Percentiles rank a stretch among this genome's conserved stretches.
Conservation (phyloP, 441 rosid species). For the Aquilaria agallochum region DNA sequence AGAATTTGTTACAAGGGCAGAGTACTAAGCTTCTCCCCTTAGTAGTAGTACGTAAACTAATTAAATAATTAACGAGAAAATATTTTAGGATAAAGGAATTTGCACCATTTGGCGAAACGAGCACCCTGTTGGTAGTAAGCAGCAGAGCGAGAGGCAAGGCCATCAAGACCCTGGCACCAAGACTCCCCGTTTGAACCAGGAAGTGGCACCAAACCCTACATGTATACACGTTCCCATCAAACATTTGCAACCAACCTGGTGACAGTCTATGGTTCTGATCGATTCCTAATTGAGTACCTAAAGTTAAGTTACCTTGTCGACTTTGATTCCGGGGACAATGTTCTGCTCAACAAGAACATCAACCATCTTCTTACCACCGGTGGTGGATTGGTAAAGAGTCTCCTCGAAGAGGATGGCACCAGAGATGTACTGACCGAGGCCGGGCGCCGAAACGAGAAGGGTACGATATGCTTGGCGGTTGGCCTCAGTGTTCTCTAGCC, state of each 20-base stretch:
- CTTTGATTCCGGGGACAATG: conserved; percentile 91
- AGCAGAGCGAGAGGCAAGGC: conserved; percentile 83
- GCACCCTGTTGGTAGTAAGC: conserved; percentile 98
- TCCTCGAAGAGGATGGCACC: conserved; percentile 86
- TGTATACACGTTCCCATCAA: background rate
- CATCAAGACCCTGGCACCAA: conserved; percentile 99
- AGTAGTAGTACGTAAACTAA: background rate
- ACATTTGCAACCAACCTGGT: background rate
- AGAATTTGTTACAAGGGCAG: background rate
- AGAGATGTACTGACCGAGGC: conserved; percentile 77
- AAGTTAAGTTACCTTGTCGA: conserved; percentile 63
- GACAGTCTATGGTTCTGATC: background rate
- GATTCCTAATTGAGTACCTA: background rate
- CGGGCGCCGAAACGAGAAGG: conserved; percentile 73
- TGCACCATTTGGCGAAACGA: conserved; percentile 92
- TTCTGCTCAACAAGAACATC: conserved; percentile 81
- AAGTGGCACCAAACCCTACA: conserved; percentile 89
- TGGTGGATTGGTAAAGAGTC: conserved; percentile 86
- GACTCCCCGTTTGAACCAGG: conserved; percentile 83
- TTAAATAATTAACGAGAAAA: background rate
- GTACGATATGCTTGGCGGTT: conserved; percentile 97
- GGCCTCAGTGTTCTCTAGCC: conserved; percentile 82
- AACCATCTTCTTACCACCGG: conserved; percentile 79
- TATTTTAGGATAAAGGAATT: background rate
- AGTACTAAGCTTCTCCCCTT: too few relatives aligned